These are phyloP conservation scores for Zymoseptoria tritici DNA, from an alignment of 2,329 filamentous ascomycete genomes.

Conservation along the genomic window DNA sequence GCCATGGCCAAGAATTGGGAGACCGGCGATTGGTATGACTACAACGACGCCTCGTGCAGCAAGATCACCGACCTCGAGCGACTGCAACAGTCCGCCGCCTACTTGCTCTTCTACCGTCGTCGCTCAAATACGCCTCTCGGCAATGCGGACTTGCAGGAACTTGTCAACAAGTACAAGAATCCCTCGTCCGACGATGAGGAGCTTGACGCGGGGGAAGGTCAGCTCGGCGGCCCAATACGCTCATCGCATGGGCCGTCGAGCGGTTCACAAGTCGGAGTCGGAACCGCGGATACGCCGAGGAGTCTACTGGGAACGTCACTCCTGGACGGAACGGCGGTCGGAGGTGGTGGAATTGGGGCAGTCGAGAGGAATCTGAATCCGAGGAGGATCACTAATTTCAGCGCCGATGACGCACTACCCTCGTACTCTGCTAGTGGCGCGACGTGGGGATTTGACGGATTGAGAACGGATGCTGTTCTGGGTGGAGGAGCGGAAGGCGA, in stretches of 20 bases:
- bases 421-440: neutral
- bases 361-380: conserved; percentile 21
- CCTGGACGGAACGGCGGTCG: conserved; percentile 7
- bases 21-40: conserved; percentile 87
- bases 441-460: neutral
- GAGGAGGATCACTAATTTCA: conserved; percentile 10
- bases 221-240: conserved; percentile 68
- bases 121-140: conserved; percentile 71
- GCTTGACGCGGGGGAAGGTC: conserved; percentile 68
- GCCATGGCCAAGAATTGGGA: conserved; percentile 89
- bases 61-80: conserved; percentile 16
- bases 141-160: conserved; percentile 63
- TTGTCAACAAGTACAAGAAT: conserved; percentile 54
- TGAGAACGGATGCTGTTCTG: neutral
- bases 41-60: conserved; percentile 63
- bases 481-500: neutral
- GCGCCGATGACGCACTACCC: neutral
- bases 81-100: conserved; percentile 60
- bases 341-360: conserved; percentile 18
- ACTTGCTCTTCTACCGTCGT: conserved; percentile 91
- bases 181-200: conserved; percentile 36
- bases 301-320: neutral
- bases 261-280: conserved; percentile 68
- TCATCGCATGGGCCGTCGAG: conserved; percentile 88
- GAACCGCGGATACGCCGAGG: conserved; percentile 26